Conservation (phyloP, 495 filamentous ascomycete genomes). For the Amniculicola lignicola region DNA sequence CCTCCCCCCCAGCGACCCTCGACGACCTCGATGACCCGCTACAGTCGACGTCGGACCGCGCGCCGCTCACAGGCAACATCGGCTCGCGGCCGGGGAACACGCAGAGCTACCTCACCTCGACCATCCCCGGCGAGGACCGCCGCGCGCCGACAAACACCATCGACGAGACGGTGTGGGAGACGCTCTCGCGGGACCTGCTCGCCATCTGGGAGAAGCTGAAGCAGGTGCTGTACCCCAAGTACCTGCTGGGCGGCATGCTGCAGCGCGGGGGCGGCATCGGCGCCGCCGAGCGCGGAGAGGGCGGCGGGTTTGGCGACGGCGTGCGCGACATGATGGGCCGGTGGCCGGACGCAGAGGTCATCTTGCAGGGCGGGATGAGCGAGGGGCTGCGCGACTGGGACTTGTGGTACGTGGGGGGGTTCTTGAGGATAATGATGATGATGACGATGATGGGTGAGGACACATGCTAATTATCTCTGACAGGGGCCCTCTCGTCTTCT, state of each 20-base stretch:
- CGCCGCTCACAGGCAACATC: slow-evolving; percentile 79
- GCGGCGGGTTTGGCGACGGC: slow-evolving; percentile 60
- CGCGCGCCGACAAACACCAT: slow-evolving; percentile 88
- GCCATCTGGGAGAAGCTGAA: slow-evolving; percentile 97
- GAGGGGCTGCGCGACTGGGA: slow-evolving; percentile 93
- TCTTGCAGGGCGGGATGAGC: slow-evolving; percentile 76
- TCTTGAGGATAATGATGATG: no score
- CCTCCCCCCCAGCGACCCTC: slow-evolving; percentile 64
- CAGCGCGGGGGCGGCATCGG: slow-evolving; percentile 68
- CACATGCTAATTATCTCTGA: slow-evolving; percentile 13
- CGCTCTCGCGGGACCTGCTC: slow-evolving; percentile 80
- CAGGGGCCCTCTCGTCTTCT: slow-evolving; percentile 84
- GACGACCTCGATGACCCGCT: slow-evolving; percentile 94
- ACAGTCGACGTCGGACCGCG: slow-evolving; percentile 61
- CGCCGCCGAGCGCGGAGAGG: slow-evolving; percentile 62
- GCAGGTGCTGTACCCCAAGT: slow-evolving; percentile 96
- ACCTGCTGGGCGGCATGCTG: slow-evolving; percentile 73
- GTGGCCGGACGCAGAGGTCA: slow-evolving; percentile 69
- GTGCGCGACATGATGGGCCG: slow-evolving; percentile 62
- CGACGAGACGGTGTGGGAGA: slow-evolving; percentile 96
- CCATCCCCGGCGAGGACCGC: slow-evolving; percentile 92
- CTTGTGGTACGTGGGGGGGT: slow-evolving; percentile 63
- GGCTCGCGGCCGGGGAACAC: slow-evolving; percentile 53
- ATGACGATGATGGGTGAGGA: slow-evolving; percentile 45
- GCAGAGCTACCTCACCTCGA: slow-evolving; percentile 74